Evolutionary conservation across 2,329 filamentous ascomycete species (phyloP), one percentile per base, ranked within the genome.

Genomic region (Neofusicoccum umdonicola): DNA sequence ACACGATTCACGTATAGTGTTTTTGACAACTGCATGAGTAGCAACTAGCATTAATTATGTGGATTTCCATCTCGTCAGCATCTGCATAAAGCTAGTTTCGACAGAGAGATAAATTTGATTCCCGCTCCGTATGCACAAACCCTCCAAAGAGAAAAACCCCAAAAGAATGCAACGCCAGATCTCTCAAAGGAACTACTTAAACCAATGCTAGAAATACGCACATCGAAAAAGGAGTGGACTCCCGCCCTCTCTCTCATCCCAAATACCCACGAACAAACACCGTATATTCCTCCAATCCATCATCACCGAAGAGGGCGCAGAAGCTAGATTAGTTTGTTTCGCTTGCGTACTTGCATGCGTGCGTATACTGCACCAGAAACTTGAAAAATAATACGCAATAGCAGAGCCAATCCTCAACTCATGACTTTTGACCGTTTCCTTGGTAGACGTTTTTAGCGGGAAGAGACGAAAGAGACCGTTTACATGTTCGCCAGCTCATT

Each of bases 401-500:
- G 45, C 19, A 48, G 31, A 50, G 22, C 37, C 37, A 39, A 39
- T 39, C 37, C 37, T 39, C 42, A 47, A 45, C 41, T 60, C 42
- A 47, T 60, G 56, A 60, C 56, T 60, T 60, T 60, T 34, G 31
- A 35, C 56, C 41, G 27, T 37, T 60, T 35, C 27, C 41, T 37
- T 45, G 42, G 41, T 60, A 35, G 56, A 58, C 19, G 22, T 15
- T 45, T 47, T 47, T 4, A 9, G 35, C 37, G 12, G 9, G 17
- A 22, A 47, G 27, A 27, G 27, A 22, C 12, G 37, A 35, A 22
- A n/a, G 44, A 60, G 47, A 11, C 11, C 58, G 42, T 64, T 42
- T 64, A 97, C 93, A 98, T 97, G 78, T 90, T 96, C 68, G 93
- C 93, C 74, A 99, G 82, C 82, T 98, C 93, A 64, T 87, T 86